Evolutionary conservation across 2,329 filamentous ascomycete genomes (phyloP).

Genomic region (Trichoderma aggressivum): DNA sequence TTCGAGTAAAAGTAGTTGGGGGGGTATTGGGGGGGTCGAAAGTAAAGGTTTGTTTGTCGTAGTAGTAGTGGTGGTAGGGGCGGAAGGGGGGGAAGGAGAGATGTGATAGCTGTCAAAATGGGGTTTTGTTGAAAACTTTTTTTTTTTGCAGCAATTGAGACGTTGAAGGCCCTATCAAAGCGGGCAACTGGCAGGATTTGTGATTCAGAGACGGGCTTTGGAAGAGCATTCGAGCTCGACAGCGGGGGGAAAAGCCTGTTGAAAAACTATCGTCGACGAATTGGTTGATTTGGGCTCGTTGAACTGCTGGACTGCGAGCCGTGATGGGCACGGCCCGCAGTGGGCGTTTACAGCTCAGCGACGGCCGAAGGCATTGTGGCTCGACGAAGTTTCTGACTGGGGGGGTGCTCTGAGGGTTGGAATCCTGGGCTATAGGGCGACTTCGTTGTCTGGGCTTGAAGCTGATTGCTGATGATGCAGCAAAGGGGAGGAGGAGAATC

Average conservation of each 20-base stretch:
- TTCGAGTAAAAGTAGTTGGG: neutral
- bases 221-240: slow-evolving; percentile 34
- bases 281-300: slow-evolving; percentile 58
- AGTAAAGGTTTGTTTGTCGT: neutral
- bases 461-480: slow-evolving; percentile 32
- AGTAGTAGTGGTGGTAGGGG: neutral
- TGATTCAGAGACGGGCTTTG: slow-evolving; percentile 40
- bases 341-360: slow-evolving; percentile 90
- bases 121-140: neutral
- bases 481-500: slow-evolving; percentile 18
- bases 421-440: slow-evolving; percentile 41
- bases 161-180: slow-evolving; percentile 27
- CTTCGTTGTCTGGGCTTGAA: slow-evolving; percentile 60
- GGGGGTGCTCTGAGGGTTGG: slow-evolving; percentile 32
- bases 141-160: slow-evolving; percentile 17
- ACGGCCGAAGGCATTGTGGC: slow-evolving; percentile 68
- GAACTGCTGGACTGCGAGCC: slow-evolving; percentile 84
- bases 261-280: slow-evolving; percentile 64
- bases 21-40: neutral
- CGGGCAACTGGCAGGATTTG: slow-evolving; percentile 31
- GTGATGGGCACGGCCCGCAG: slow-evolving; percentile 62
- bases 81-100: neutral
- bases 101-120: neutral
- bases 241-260: slow-evolving; percentile 54
- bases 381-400: slow-evolving; percentile 63